Base-by-base conservation (phyloP, 495 filamentous ascomycete genomes). In the Penicillium bovifimosum region DNA sequence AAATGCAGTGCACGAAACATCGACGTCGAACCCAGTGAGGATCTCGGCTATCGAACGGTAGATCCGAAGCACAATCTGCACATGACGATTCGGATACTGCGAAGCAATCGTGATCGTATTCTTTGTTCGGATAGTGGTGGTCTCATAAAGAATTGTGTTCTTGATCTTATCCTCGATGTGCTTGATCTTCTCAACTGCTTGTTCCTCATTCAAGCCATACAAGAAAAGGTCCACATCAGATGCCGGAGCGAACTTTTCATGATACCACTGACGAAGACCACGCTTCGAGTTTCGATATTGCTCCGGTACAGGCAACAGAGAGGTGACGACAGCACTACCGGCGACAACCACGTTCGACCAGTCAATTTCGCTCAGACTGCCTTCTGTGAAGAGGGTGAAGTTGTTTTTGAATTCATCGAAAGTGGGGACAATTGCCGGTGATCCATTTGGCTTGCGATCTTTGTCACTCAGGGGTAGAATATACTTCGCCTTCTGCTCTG, bases 171-270 rank as follows among this genome's bases (percentile, higher is more conserved):
- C 65, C 55, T 92, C 89, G 58, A 95, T 91, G 45, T 85, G 72
- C 57, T 85, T 82, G 64, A 95, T 91, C 74, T 92, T 92, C 57
- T 88, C 81, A 34, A 90, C 71, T 0, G 86, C 89, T 56, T 88
- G 74, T 39, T 79, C 67, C 54, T 91, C 85, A 24, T 76, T 81
- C 56, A 95, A 72, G 0, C 87, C 88, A 57, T 91, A 88, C 16
- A 95, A 60, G 67, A 92, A 95, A 14, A 95, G 73, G 65, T 95
- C 88, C 24, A 95, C 85, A 67, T 95, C 89, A 3, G 86, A 90
- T 1, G 88, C 87, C 0, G 88, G 88, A 6, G 85, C 84, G 59
- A 91, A 81, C 49, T 82, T 77, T 55, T 91, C 81, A 56, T 95
- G 80, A 56, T 91, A 95, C 63, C 86, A 92, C 35, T 86, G 71